phyloP scores from a whole-genome alignment of 2,329 filamentous ascomycete genomes.

The Tolypocladium album region DNA sequence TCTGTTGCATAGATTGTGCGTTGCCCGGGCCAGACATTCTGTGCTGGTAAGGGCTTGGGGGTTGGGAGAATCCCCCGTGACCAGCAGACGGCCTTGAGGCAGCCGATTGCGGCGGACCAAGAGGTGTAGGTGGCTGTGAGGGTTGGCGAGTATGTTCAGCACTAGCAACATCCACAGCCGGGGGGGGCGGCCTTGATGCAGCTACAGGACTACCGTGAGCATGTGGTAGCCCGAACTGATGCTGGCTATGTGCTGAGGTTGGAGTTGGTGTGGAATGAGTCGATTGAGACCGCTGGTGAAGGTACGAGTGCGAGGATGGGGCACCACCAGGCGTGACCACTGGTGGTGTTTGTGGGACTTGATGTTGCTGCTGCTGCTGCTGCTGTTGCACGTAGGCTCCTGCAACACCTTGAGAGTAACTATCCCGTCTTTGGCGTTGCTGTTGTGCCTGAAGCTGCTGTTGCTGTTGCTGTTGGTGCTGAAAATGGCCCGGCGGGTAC shows the following conservation, averaged over 20 bases:
- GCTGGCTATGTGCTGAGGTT: constrained; percentile 51
- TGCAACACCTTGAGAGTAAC: constrained; percentile 29
- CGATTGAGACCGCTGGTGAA: constrained; percentile 44
- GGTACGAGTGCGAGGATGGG: constrained; percentile 19
- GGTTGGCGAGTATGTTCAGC: constrained; percentile 33
- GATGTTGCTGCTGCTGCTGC: constrained; percentile 13
- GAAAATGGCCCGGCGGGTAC: constrained; percentile 32
- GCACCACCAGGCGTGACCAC: constrained; percentile 29
- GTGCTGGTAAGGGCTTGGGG: constrained; percentile 52
- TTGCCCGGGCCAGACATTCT: constrained; percentile 20
- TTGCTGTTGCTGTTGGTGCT: constrained; percentile 31
- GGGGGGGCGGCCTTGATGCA: constrained; percentile 30
- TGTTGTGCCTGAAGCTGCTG: constrained; percentile 17
- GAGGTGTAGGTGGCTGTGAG: constrained; percentile 44
- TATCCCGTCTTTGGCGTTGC: constrained; percentile 30
- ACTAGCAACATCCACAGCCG: constrained; percentile 26
- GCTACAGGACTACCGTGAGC: constrained; percentile 42
- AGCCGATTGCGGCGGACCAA: constrained; percentile 36
- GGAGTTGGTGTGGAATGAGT: constrained; percentile 49
- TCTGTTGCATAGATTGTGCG: constrained; percentile 20
- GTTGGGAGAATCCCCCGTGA: constrained; percentile 31
- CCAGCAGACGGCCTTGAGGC: constrained; percentile 31
- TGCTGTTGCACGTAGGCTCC: constrained; percentile 30
- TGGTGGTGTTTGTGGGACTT: constrained; percentile 38
- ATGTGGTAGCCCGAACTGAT: constrained; percentile 39